A percentile compares a stretch with the other conserved stretches of the same genome.
Evolutionary conservation across 75 land plant species (phyloP).

Genomic region (Larix kaempferi): DNA sequence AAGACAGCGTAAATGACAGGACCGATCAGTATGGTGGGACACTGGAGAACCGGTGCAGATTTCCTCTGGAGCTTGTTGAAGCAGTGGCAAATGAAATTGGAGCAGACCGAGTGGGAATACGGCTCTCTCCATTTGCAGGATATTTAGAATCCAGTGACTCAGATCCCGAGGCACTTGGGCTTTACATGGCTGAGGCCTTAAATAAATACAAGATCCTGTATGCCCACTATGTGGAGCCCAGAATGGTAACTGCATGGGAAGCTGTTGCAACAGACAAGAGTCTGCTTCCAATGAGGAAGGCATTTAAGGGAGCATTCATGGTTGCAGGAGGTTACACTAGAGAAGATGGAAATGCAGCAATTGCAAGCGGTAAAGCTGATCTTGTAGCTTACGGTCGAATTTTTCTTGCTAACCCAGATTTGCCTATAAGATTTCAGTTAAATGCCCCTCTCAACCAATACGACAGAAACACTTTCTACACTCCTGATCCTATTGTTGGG

Average conservation of each 20-base stretch:
- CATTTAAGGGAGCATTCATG: constrained; percentile 41
- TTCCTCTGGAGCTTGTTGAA: constrained; percentile 37
- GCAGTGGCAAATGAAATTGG: constrained; percentile 43
- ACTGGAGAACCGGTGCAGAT: constrained; percentile 44
- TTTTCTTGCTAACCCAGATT: constrained; percentile 54
- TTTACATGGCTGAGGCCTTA: constrained; percentile 30
- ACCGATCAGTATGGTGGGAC: constrained; percentile 41
- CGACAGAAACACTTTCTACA: constrained; percentile 38
- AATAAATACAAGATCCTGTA: constrained; percentile 31
- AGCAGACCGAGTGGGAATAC: constrained; percentile 35
- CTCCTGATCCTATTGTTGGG: constrained; percentile 34
- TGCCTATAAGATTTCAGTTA: constrained; percentile 45
- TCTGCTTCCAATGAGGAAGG: constrained; percentile 30
- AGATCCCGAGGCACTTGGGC: constrained; percentile 34
- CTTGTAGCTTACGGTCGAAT: constrained; percentile 42
- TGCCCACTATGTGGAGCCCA: constrained; percentile 33
- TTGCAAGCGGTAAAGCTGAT: constrained; percentile 31
- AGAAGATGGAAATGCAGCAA: constrained; percentile 41
- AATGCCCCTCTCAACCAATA: constrained; percentile 49
- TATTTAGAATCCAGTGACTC: constrained; percentile 32
- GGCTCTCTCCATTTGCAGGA: constrained; percentile 40
- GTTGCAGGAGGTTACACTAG: constrained; percentile 50
- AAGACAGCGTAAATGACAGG: constrained; percentile 36
- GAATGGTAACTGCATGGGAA: constrained; percentile 9
- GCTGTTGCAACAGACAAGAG: constrained; percentile 11